Evolutionary conservation across 1,284 basidiomycete species (phyloP), one percentile per base, ranked within the genome.

Genomic region (Rhodotorula sp.): DNA sequence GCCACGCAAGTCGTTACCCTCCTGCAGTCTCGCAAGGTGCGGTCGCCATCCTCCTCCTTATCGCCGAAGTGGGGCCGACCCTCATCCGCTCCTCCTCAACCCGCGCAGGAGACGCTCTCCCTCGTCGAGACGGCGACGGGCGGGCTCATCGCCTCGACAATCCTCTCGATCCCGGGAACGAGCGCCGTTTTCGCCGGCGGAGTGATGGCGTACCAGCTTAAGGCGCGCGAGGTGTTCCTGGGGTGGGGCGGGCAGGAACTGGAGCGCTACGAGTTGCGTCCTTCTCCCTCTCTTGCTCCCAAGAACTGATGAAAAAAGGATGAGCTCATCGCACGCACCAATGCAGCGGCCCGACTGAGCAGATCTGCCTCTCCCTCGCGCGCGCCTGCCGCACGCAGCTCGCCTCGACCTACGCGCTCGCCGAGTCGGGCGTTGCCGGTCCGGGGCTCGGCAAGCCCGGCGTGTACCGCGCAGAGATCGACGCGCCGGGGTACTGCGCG

Each of bases 41-140:
- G 54, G 29, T 5, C 15, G 25, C 41, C 53, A 25, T 22, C 54
- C 36, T 39, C 15, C 53, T 13, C 22, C 29, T 4, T 13, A 13
- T 44, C 39, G 8, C 56, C 39, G 21, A n/a, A 21, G 25, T 58
- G 50, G n/a, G 50, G 50, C 50, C 50, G n/a, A n/a, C n/a, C 13
- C 50, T 29, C 12, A 29, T 15, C 50, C 10, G 9, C 12, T 15
- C 12, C n/a, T 17, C n/a, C 13, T 13, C 21, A 5, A 12, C 50
- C n/a, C 37, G 1, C 51, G 15, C 64, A 67, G 59, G 66, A 67
- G n/a, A 67, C 66, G 13, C 27, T 67, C 53, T 27, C 44, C n/a
- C 34, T 67, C 48, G 66, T 61, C 41, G 66, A 67, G 44, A 67
- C 66, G 2, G 66, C 66, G 1, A 39, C 51, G 0, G 66, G 66